phyloP scores from a whole-genome alignment of 208 protist species.

The Naegleria fowleri region DNA sequence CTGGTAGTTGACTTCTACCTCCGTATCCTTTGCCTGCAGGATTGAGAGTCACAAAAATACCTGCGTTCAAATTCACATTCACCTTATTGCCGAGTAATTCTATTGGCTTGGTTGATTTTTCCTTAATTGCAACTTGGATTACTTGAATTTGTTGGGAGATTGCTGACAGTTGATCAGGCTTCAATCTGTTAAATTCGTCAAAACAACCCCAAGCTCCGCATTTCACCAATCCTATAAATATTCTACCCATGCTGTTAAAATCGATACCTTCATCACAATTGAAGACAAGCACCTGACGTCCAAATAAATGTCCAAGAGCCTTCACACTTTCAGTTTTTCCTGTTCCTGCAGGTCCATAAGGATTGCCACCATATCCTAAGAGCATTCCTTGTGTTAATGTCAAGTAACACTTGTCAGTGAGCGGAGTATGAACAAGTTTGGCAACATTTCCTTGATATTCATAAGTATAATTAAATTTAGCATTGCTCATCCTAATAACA shows the following conservation, averaged over 20 bases:
- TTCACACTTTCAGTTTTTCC: constrained; percentile 98
- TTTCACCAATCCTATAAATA: constrained; percentile 97
- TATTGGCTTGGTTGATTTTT: constrained; percentile 59
- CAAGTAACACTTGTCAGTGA: constrained; percentile 96
- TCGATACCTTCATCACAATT: constrained; percentile 99
- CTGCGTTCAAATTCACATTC: constrained; percentile 86
- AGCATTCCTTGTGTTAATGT: constrained; percentile 95
- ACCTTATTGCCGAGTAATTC: constrained; percentile 80
- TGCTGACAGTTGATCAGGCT: constrained; percentile 94
- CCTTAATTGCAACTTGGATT: constrained; percentile 93
- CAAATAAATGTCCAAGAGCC: constrained; percentile 91
- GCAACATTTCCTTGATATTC: constrained; percentile 97
- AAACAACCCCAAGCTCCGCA: constrained; percentile 98
- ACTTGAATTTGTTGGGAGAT: constrained; percentile 98
- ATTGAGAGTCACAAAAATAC: constrained; percentile 98
- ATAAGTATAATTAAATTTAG: constrained; percentile 92
- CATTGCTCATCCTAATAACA: constrained; percentile 83
- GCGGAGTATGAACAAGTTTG: constrained; percentile 94
- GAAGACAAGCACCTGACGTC: constrained; percentile 96
- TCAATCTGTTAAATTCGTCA: constrained; percentile 98
- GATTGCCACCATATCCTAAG: constrained; percentile 95
- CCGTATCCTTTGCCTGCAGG: constrained; percentile 96
- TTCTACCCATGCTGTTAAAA: constrained; percentile 96
- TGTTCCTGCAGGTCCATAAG: constrained; percentile 95
- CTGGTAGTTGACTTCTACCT: constrained; percentile 93